Conservation (phyloP, 78 protist genomes). For the Dictyostelium intermedium region DNA sequence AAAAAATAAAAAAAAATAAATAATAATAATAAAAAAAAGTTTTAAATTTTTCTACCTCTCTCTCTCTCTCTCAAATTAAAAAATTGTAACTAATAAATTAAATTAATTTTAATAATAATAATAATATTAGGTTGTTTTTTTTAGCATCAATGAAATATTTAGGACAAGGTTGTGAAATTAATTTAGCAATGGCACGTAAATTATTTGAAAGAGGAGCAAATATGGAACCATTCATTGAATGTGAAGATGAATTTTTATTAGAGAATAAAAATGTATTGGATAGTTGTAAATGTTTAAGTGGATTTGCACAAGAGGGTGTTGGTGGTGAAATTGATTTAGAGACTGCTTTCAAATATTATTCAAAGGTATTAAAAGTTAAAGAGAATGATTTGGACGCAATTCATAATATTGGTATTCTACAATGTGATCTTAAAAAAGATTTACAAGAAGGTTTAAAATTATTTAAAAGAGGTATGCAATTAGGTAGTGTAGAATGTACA, state of each 20-base stretch:
- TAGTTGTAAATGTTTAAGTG: slow-evolving; percentile 3
- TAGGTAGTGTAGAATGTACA: not conserved
- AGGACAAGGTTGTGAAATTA: not conserved
- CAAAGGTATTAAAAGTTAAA: not conserved
- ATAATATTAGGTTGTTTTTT: slow-evolving; percentile 5
- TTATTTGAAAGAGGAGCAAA: slow-evolving; percentile 7
- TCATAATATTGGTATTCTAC: not conserved
- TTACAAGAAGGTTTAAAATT: not conserved
- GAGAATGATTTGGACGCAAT: not conserved
- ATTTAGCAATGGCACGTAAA: slow-evolving; percentile 3
- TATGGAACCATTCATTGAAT: not conserved
- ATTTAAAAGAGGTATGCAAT: not conserved
- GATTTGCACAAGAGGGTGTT: not conserved
- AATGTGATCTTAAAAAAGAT: not conserved
- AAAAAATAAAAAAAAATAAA: no score
- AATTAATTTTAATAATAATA: not conserved
- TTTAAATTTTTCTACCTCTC: no score
- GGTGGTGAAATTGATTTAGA: not conserved
- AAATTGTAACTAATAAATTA: no score
- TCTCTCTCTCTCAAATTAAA: no score
- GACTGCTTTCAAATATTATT: not conserved
- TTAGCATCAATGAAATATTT: slow-evolving; percentile 17
- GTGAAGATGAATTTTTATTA: not conserved
- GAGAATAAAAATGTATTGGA: slow-evolving; percentile 3
- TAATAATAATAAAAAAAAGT: no score